These are phyloP conservation scores for Cercospora beticola DNA, from an alignment of 2,329 filamentous ascomycete species.

Conservation along the genomic window DNA sequence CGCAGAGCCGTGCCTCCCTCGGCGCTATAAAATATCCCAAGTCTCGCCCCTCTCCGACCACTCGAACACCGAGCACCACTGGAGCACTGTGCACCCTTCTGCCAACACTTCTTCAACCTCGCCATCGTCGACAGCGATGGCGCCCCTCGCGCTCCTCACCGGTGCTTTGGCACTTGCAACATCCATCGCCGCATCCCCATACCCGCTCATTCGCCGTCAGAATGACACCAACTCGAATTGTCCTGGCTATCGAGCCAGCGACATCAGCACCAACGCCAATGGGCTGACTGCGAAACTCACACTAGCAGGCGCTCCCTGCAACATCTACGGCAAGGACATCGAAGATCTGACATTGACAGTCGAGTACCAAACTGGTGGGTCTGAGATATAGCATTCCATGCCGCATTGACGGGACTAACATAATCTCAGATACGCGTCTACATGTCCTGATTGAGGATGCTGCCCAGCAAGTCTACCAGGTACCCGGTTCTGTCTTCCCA, in stretches of 20 bases:
- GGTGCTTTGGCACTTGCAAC: constrained; percentile 21
- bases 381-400: background rate
- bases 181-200: constrained; percentile 23
- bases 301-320: constrained; percentile 66
- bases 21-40: constrained; percentile 17
- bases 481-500: constrained; percentile 67
- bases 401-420: constrained; percentile 6
- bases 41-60: constrained; percentile 3
- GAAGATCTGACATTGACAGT: constrained; percentile 57
- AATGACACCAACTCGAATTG: constrained; percentile 44
- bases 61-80: background rate
- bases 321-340: constrained; percentile 60
- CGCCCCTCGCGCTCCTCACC: constrained; percentile 18
- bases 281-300: constrained; percentile 68
- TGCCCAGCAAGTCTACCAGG: constrained; percentile 69
- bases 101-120: background rate
- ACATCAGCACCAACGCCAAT: constrained; percentile 53
- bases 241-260: constrained; percentile 66
- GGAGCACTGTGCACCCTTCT: constrained; percentile 1
- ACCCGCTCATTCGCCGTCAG: constrained; percentile 25
- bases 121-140: constrained; percentile 16
- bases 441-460: constrained; percentile 74
- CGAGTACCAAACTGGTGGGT: constrained; percentile 60
- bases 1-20: constrained; percentile 4
- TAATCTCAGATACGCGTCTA: constrained; percentile 51